A percentile compares a stretch with the other conserved stretches of the same genome.
phyloP scores from a whole-genome alignment of 345 rosid genomes.

The Murraya paniculata region DNA sequence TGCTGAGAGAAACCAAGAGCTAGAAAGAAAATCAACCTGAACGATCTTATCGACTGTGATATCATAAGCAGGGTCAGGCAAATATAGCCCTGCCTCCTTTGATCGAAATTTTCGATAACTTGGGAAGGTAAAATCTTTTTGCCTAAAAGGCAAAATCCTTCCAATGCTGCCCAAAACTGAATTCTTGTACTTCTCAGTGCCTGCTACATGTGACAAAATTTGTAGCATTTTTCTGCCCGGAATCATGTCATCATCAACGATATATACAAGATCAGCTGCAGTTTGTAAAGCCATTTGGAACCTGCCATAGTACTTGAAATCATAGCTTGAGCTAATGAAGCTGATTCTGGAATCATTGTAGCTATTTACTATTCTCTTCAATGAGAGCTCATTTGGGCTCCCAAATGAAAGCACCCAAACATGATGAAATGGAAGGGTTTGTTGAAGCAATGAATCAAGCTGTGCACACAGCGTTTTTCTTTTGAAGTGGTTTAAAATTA shows the following conservation, averaged over 20 bases:
- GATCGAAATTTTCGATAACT: constrained; percentile 89
- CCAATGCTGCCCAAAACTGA: constrained; percentile 96
- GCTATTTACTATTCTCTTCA: constrained; percentile 67
- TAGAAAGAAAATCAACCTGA: constrained; percentile 95
- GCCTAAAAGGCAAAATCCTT: constrained; percentile 89
- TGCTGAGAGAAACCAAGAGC: constrained; percentile 95
- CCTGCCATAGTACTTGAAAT: constrained; percentile 95
- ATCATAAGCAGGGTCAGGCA: constrained; percentile 98
- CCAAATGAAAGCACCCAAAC: constrained; percentile 96
- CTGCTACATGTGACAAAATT: constrained; percentile 93
- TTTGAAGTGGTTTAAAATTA: constrained; percentile 92
- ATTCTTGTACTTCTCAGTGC: constrained; percentile 87
- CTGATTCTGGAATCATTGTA: constrained; percentile 91
- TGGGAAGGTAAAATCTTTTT: constrained; percentile 93
- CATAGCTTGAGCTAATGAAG: constrained; percentile 87
- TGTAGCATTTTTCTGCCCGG: constrained; percentile 93
- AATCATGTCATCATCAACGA: constrained; percentile 93
- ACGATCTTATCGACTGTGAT: constrained; percentile 73
- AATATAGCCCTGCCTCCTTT: constrained; percentile 90
- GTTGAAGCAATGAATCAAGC: constrained; percentile 80
- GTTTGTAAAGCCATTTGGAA: constrained; percentile 96
- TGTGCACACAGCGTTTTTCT: constrained; percentile 92
- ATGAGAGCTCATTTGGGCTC: constrained; percentile 68
- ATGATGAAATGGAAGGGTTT: constrained; percentile 87
- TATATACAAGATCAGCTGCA: constrained; percentile 82